phyloP scores from a whole-genome alignment of 2,329 filamentous ascomycete species.

The Talaromyces sp. region DNA sequence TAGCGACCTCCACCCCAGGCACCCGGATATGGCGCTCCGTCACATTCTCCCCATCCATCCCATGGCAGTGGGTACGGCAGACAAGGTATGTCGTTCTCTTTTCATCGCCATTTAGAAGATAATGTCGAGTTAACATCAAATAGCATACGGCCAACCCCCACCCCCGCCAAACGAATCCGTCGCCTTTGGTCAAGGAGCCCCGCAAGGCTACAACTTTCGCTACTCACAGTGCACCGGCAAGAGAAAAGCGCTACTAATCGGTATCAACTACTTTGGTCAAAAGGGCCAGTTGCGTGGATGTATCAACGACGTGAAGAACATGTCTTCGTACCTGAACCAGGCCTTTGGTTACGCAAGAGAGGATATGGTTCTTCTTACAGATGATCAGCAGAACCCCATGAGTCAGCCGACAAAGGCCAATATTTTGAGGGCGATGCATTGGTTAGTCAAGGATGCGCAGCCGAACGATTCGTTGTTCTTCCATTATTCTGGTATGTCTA shows the following conservation, averaged over 20 bases:
- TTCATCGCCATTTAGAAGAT: too few species aligned
- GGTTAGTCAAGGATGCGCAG: slow-evolving; percentile 88
- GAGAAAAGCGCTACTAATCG: slow-evolving; percentile 84
- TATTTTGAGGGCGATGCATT: slow-evolving; percentile 93
- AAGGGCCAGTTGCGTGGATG: slow-evolving; percentile 86
- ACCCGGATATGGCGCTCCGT: slow-evolving; percentile 22
- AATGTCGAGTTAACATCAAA: neutral
- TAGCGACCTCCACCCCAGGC: slow-evolving; percentile 27
- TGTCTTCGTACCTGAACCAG: slow-evolving; percentile 85
- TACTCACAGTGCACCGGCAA: slow-evolving; percentile 88
- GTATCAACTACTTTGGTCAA: slow-evolving; percentile 96
- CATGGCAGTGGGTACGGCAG: slow-evolving; percentile 40
- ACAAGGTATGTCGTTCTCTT: slow-evolving; percentile 32
- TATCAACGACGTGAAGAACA: slow-evolving; percentile 97
- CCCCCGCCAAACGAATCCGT: slow-evolving; percentile 66
- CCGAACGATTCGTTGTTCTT: slow-evolving; percentile 96
- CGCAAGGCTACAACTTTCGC: slow-evolving; percentile 76
- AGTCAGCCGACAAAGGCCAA: slow-evolving; percentile 95
- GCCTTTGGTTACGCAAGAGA: slow-evolving; percentile 90
- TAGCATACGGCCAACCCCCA: slow-evolving; percentile 47
- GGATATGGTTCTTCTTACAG: slow-evolving; percentile 95
- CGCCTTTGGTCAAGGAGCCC: slow-evolving; percentile 75
- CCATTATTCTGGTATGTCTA: slow-evolving; percentile 78
- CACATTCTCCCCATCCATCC: slow-evolving; percentile 30
- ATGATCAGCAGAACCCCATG: slow-evolving; percentile 96